A percentile compares a stretch with the other conserved stretches of the same genome.
These are phyloP conservation scores for Yarrowia alimentaria DNA, from an alignment of 805 yeast genomes.

Conservation along the genomic window DNA sequence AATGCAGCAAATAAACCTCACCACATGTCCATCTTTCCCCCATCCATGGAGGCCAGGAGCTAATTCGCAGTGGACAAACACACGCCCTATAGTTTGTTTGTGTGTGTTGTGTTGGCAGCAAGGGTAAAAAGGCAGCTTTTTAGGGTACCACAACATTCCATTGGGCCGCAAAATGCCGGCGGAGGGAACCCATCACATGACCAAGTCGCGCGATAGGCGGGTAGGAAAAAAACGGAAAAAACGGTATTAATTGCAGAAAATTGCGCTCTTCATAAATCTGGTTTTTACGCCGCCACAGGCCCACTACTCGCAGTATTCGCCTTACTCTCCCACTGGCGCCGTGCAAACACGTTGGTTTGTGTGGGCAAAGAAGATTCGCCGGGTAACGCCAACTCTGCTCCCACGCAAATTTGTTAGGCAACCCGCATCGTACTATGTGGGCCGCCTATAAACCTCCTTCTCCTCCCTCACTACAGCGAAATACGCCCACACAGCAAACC, in stretches of 20 bases:
- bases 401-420: slow-evolving; percentile 27
- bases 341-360: too few species aligned
- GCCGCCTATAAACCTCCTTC: slow-evolving; percentile 26
- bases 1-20: too few species aligned
- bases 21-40: too few species aligned
- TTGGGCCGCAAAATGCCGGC: slow-evolving; percentile 25
- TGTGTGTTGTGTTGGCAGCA: slow-evolving; percentile 14
- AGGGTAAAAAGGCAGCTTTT: slow-evolving; percentile 9
- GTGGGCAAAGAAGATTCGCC: slow-evolving; percentile 23
- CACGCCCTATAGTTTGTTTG: slow-evolving; percentile 12
- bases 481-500: slow-evolving; percentile 17
- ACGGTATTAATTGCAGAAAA: too few species aligned
- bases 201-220: too few species aligned
- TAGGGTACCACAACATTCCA: slow-evolving; percentile 23
- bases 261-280: too few species aligned
- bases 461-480: slow-evolving; percentile 21
- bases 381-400: slow-evolving; percentile 23
- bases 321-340: too few species aligned
- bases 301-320: slow-evolving; percentile 9
- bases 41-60: too few species aligned
- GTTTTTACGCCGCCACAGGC: too few species aligned
- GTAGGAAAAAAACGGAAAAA: too few species aligned
- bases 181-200: too few species aligned
- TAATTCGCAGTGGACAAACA: too few species aligned
- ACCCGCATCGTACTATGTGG: slow-evolving; percentile 22